Evolutionary conservation across 1,284 basidiomycete species (phyloP), one percentile per base, ranked within the genome.

Genomic region (Ganoderma sinense): DNA sequence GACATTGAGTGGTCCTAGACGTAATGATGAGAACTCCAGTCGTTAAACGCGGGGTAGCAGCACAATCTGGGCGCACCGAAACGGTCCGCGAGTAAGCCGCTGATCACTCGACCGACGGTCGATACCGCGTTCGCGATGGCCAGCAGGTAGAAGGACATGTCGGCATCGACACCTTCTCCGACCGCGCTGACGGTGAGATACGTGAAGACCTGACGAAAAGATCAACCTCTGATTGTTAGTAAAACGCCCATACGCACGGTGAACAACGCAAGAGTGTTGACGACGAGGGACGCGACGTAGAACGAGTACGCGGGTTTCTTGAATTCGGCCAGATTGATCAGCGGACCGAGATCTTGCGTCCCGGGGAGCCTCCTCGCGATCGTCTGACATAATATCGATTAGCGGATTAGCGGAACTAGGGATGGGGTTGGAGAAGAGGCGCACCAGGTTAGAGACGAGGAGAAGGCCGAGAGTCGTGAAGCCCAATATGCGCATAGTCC

Each of bases 401-500:
- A 3, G 6, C 2, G 3, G 20, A 13, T 59, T 16, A 3, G 6
- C 2, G 3, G 20, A 23, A 6, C 16, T 8, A 2, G 31, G 20
- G 1, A 14, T 2, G 7, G 10, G 4, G 13, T 7, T 14, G 4
- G 4, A 53, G 53, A 20, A 39, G 11, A n/a, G 23, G 62, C 71
- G 20, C 56, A 70, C 71, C 56, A 89, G 55, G 75, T 87, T 88
- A 4, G 84, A 80, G 13, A 84, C 74, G 14, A 81, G 80, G 6
- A 88, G 77, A 1, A 79, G 76, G 31, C 82, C 70, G 0, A 88
- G 63, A 0, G 88, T 75, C 18, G 89, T 85, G 68, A 89, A 86
- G 0, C 83, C 88, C 33, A 88, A 76, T 48, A 87, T 84, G 23
- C 88, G 82, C 84, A 89, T 87, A 0, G 88, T 88, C 88, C 88